Conservation (phyloP, 1,139 yeast species). For the Hyphopichia fennica region DNA sequence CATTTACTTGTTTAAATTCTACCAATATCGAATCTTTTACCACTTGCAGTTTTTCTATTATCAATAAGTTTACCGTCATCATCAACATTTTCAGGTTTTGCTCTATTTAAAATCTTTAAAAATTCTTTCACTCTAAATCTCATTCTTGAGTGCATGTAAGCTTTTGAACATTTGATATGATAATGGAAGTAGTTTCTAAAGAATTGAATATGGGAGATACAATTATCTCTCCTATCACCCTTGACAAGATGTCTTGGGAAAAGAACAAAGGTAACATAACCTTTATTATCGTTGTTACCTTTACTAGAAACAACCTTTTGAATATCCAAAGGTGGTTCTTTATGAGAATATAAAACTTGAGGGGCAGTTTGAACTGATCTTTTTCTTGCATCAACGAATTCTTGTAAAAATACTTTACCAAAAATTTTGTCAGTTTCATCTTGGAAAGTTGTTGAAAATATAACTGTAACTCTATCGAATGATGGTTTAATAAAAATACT, state of each 20-base stretch:
- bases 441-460: conserved; percentile 89
- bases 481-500: conserved; percentile 88
- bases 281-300: conserved; percentile 51
- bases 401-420: conserved; percentile 94
- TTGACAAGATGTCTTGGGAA: conserved; percentile 72
- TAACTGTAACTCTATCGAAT: conserved; percentile 94
- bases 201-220: conserved; percentile 85
- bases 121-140: conserved; percentile 91
- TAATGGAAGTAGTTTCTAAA: conserved; percentile 97
- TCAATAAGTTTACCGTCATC: conserved; percentile 62
- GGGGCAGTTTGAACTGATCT: conserved; percentile 98
- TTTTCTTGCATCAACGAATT: conserved; percentile 93
- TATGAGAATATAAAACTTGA: conserved; percentile 87
- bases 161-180: conserved; percentile 97
- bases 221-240: conserved; percentile 73
- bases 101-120: conserved; percentile 92
- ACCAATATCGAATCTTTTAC: conserved; percentile 63
- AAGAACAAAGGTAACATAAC: conserved; percentile 75
- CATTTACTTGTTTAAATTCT: conserved; percentile 7
- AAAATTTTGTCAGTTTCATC: conserved; percentile 96
- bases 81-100: conserved; percentile 88
- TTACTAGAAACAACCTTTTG: conserved; percentile 30
- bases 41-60: conserved; percentile 77
- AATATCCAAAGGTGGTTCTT: conserved; percentile 92
- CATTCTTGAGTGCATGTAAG: conserved; percentile 98